phyloP scores from a whole-genome alignment of 1,284 basidiomycete species.

The Prillingera fragicola region DNA sequence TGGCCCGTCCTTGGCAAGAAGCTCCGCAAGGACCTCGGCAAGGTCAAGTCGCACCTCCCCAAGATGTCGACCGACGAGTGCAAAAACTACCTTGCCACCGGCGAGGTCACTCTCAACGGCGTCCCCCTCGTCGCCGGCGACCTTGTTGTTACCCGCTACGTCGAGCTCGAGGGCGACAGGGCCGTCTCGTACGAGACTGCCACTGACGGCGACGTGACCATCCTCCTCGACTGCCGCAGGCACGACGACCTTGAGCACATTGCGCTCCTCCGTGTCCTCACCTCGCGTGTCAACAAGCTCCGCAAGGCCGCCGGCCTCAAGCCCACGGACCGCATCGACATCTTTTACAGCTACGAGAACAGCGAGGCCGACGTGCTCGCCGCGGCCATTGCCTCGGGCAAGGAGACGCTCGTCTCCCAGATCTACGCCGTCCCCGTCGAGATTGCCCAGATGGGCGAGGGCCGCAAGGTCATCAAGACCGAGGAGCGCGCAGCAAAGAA shows the following conservation, averaged over 20 bases:
- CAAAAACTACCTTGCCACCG: constrained; percentile 69
- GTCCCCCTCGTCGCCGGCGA: constrained; percentile 87
- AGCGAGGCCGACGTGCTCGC: constrained; percentile 63
- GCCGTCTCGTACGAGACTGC: constrained; percentile 66
- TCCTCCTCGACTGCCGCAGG: constrained; percentile 81
- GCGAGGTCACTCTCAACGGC: constrained; percentile 79
- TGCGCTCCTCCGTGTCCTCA: constrained; percentile 83
- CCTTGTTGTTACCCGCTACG: constrained; percentile 81
- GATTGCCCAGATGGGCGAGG: constrained; percentile 61
- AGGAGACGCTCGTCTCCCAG: constrained; percentile 68
- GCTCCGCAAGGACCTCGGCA: constrained; percentile 84
- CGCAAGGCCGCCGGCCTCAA: constrained; percentile 93
- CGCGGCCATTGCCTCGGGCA: constrained; percentile 59
- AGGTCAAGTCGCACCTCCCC: constrained; percentile 84
- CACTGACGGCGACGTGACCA: constrained; percentile 90
- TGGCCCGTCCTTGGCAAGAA: constrained; percentile 93
- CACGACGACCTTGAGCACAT: constrained; percentile 82
- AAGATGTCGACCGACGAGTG: constrained; percentile 74
- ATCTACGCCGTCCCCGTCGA: constrained; percentile 68
- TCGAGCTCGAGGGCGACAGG: constrained; percentile 57
- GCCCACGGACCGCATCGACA: constrained; percentile 87
- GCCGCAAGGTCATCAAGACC: constrained; percentile 58
- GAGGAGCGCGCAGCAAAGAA: constrained; percentile 70
- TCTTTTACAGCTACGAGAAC: constrained; percentile 78
- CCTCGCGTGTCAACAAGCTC: constrained; percentile 91